A percentile compares a stretch with the other conserved stretches of the same genome.
phyloP scores from a whole-genome alignment of 2,329 filamentous ascomycete genomes.

The Pseudonectria foliicola region DNA sequence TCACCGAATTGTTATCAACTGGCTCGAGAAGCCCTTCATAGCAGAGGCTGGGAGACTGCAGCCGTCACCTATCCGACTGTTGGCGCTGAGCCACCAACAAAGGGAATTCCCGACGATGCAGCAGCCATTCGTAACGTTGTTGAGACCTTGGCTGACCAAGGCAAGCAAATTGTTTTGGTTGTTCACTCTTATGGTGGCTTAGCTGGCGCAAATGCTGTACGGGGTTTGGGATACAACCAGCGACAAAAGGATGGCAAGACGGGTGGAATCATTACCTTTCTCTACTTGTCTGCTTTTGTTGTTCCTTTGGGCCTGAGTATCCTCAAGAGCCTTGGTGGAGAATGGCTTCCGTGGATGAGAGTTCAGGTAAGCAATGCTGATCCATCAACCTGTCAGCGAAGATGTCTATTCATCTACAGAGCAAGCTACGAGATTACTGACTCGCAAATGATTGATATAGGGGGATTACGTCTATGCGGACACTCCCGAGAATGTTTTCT shows the following conservation, averaged over 20 bases:
- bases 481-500: conserved; percentile 14
- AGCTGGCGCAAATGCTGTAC: conserved; percentile 30
- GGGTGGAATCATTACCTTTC: conserved; percentile 32
- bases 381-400: too few species aligned
- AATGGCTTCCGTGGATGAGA: conserved; percentile 22
- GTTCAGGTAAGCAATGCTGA: conserved; percentile 10
- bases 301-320: conserved; percentile 21
- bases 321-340: conserved; percentile 17
- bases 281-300: conserved; percentile 29
- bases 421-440: background rate
- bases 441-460: background rate
- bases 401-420: too few species aligned
- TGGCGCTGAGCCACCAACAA: conserved; percentile 21
- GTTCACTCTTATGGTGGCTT: conserved; percentile 39
- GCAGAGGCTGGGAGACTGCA: conserved; percentile 25
- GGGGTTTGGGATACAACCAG: conserved; percentile 27
- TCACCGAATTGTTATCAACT: conserved; percentile 23
- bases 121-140: conserved; percentile 22
- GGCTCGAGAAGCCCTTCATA: conserved; percentile 23
- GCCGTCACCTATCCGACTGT: conserved; percentile 26
- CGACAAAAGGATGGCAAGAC: conserved; percentile 23
- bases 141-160: conserved; percentile 23
- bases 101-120: conserved; percentile 25
- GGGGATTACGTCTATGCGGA: conserved; percentile 9
- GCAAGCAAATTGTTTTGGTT: conserved; percentile 34